Base-by-base conservation (phyloP, 108 stramenopile genomes). In the Nitzschia sp. region DNA sequence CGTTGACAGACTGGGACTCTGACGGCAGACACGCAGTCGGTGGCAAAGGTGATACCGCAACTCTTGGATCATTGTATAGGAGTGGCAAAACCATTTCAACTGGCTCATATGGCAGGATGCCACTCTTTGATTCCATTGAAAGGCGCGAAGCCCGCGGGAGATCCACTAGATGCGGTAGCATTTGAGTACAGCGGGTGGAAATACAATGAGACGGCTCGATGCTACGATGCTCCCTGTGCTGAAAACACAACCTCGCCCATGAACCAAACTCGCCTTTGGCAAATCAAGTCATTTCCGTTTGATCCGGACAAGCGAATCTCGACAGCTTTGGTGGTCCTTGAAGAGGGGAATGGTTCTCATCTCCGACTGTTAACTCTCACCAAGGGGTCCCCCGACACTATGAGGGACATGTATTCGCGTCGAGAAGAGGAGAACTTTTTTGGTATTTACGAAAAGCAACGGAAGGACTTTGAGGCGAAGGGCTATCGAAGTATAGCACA, bases 1-100 rank as follows among this genome's bases (percentile, higher is more conserved):
- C 27, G 31, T 34, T 61, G 23, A n/a, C 5, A 58, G 80, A 96
- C 95, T 6, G 95, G 95, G 8, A 96, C 95, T 8, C 63, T 96
- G 9, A 95, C 93, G 9, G 74, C 78, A 18, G 85, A 85, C 53
- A 84, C 85, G 18, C 85, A 89, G 53, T 59, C 75, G 17, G 35
- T 89, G 15, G 63, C 72, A 13, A 62, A 71, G 27, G 26, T 84
- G 42, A 55, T 78, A 25, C 59, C 81, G 33, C 66, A 62, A 11
- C 42, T 54, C 8, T 3, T 6, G 23, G 28, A 26, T 48, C 15
- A 59, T 24, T 28, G 42, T 13, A 30, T 23, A 45, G 35, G 59
- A 25, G 35, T 78, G 21, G 60, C 82, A 4, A 47, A 71, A 15
- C 27, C 75, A 23, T 70, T 70, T 47, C 63, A 65, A 31, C 15